Conservation (phyloP, 345 rosid species). For the Psidium friedrichsthalianum region DNA sequence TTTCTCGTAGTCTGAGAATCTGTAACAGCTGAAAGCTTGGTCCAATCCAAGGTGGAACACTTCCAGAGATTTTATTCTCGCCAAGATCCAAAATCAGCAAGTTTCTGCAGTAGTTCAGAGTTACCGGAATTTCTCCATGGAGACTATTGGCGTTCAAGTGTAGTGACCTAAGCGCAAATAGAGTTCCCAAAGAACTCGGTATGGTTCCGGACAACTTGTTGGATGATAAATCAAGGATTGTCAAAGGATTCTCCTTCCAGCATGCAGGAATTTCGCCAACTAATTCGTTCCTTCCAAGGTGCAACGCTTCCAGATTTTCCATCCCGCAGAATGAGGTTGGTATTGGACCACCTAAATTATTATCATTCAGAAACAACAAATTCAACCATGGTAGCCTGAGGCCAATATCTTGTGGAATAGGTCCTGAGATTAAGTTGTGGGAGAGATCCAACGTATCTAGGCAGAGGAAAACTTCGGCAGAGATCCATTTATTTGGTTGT, state of each 20-base stretch:
- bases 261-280: background rate
- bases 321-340: background rate
- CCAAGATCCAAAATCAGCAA: background rate
- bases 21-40: background rate
- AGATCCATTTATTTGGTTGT: background rate
- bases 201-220: background rate
- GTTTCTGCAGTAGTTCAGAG: fast-evolving
- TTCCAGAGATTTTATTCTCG: background rate
- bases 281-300: background rate
- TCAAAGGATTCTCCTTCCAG: background rate
- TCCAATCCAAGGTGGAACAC: constrained; percentile 1
- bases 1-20: background rate
- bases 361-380: background rate
- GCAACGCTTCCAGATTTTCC: fast-evolving
- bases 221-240: background rate
- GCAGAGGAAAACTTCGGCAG: background rate
- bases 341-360: background rate
- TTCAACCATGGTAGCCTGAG: fast-evolving
- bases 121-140: background rate
- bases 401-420: background rate
- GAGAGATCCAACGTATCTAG: background rate
- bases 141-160: background rate
- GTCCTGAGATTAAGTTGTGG: background rate
- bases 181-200: background rate
- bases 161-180: fast-evolving